A percentile compares a stretch with the other conserved stretches of the same genome.
Conservation (phyloP, 2,329 filamentous ascomycete species). For the Curvularia eragrostidis region DNA sequence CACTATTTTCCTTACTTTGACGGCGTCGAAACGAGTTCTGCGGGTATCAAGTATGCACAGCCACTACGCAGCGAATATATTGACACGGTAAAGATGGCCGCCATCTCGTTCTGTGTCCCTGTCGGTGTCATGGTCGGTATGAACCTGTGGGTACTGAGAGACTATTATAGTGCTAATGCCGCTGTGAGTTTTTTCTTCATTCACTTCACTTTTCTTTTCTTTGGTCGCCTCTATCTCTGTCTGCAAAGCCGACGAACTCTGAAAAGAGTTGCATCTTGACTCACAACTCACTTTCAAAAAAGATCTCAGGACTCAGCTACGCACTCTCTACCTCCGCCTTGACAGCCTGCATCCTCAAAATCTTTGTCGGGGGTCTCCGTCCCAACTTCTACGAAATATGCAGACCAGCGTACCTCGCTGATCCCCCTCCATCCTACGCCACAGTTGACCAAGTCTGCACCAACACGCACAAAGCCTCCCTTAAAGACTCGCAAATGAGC, state of each 20-base stretch:
- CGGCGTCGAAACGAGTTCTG: constrained; percentile 44
- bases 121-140: constrained; percentile 67
- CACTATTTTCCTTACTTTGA: constrained; percentile 60
- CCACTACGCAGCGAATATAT: constrained; percentile 73
- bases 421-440: constrained; percentile 18
- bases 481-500: constrained; percentile 40
- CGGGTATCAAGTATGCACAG: constrained; percentile 63
- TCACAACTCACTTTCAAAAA: neutral
- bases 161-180: constrained; percentile 63
- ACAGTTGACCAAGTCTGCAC: constrained; percentile 26
- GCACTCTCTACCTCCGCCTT: constrained; percentile 38
- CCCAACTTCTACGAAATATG: constrained; percentile 44
- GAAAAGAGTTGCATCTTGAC: neutral
- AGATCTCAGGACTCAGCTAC: constrained; percentile 40
- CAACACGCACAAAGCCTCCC: constrained; percentile 1
- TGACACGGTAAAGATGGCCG: constrained; percentile 69
- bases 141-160: constrained; percentile 63
- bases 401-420: constrained; percentile 16
- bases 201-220: neutral
- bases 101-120: constrained; percentile 68
- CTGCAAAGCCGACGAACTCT: too few relatives aligned
- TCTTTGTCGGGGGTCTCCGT: constrained; percentile 43
- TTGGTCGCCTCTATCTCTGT: neutral
- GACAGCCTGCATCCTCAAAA: constrained; percentile 43
- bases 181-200: constrained; percentile 49